Conservation (phyloP, 768 basidiomycete genomes). For the Auriscalpium microsporum region DNA sequence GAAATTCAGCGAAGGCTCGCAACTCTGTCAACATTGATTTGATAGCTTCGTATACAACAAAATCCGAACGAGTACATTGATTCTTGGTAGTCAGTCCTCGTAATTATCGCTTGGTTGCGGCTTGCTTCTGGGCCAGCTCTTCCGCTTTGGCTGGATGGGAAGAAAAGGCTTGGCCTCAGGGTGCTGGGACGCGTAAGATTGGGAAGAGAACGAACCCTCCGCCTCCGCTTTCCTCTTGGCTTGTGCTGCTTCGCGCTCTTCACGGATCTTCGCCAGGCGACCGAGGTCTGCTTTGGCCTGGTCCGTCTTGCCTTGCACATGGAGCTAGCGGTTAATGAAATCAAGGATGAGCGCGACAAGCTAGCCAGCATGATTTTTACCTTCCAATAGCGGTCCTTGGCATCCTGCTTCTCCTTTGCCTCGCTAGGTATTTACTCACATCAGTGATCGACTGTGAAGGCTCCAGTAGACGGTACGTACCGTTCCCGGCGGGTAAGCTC, state of each 20-base stretch:
- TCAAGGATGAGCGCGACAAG: neutral
- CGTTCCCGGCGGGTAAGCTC: constrained; percentile 60
- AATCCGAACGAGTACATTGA: no score
- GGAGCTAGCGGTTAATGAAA: constrained; percentile 37
- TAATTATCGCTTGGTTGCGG: neutral
- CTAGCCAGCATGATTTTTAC: constrained; percentile 26
- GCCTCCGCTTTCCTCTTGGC: constrained; percentile 85
- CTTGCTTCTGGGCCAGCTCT: constrained; percentile 2
- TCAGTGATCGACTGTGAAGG: neutral
- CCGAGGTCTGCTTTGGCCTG: constrained; percentile 85
- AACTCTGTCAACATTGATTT: no score
- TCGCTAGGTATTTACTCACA: constrained; percentile 43
- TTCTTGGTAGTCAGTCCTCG: no score
- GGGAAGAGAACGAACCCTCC: constrained; percentile 44
- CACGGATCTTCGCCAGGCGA: constrained; percentile 76
- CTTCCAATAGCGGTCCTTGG: constrained; percentile 84
- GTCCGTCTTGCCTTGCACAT: constrained; percentile 77
- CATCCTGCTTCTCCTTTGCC: constrained; percentile 86
- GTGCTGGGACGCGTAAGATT: no score
- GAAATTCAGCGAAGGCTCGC: no score
- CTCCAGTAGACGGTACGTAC: constrained; percentile 29
- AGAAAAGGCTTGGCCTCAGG: neutral
- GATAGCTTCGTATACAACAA: no score
- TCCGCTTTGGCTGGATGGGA: constrained; percentile 4
- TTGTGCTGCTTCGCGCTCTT: constrained; percentile 81